A percentile compares a stretch with the other conserved stretches of the same genome.
Conservation (phyloP, 495 filamentous ascomycete genomes). For the Rostrohypoxylon terebratum region DNA sequence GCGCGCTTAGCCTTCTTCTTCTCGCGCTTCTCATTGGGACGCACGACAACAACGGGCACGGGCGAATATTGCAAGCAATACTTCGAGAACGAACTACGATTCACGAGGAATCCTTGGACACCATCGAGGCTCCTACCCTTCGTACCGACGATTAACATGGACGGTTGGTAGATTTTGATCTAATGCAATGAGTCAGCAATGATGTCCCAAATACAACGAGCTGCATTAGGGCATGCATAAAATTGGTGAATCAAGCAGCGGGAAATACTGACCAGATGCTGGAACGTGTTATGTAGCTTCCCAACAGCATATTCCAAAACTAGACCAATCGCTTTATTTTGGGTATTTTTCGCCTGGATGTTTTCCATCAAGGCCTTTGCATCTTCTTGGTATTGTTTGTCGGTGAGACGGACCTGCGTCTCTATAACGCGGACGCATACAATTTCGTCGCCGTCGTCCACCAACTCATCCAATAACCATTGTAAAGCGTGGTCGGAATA, state of each 20-base stretch:
- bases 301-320: slow-evolving; percentile 91
- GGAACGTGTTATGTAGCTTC: slow-evolving; percentile 91
- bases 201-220: neutral
- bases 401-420: slow-evolving; percentile 79
- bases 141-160: slow-evolving; percentile 95
- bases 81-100: slow-evolving; percentile 88
- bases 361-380: slow-evolving; percentile 79
- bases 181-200: slow-evolving; percentile 49
- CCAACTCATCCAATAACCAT: slow-evolving; percentile 93
- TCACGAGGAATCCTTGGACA: slow-evolving; percentile 86
- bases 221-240: neutral
- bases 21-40: slow-evolving; percentile 86
- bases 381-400: slow-evolving; percentile 84
- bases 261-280: slow-evolving; percentile 78
- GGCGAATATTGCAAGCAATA: slow-evolving; percentile 97
- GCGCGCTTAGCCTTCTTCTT: slow-evolving; percentile 93
- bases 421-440: slow-evolving; percentile 93
- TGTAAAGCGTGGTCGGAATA: slow-evolving; percentile 96
- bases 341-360: slow-evolving; percentile 86
- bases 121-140: slow-evolving; percentile 87
- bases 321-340: slow-evolving; percentile 86
- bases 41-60: slow-evolving; percentile 95
- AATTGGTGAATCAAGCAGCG: neutral
- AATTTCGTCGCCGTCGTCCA: slow-evolving; percentile 97
- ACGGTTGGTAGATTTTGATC: slow-evolving; percentile 95